phyloP scores from a whole-genome alignment of 768 basidiomycete species.

The Termitomyces heimii region DNA sequence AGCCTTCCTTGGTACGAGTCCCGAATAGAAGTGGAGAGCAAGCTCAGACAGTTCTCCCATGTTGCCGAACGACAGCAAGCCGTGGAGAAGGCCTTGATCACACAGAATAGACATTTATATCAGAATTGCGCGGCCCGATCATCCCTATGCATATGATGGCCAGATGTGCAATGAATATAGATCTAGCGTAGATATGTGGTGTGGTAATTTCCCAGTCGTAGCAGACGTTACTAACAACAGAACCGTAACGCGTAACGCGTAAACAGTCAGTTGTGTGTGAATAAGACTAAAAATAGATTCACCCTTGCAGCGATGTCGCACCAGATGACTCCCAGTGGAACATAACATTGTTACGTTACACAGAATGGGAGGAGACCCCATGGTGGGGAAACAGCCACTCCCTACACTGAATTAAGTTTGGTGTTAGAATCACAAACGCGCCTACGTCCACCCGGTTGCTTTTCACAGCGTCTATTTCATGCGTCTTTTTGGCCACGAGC shows the following conservation, averaged over 20 bases:
- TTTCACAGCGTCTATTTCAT: too few species aligned
- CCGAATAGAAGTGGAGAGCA: slow-evolving; percentile 20
- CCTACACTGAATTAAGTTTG: too few species aligned
- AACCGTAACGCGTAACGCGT: too few species aligned
- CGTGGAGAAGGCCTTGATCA: not conserved
- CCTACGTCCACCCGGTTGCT: too few species aligned
- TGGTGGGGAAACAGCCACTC: too few species aligned
- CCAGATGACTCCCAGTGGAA: too few species aligned
- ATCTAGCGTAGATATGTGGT: not conserved
- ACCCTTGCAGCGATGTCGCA: too few species aligned
- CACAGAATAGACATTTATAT: not conserved
- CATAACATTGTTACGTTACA: too few species aligned
- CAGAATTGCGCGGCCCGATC: not conserved
- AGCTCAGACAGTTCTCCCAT: slow-evolving; percentile 48
- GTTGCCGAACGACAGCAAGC: slow-evolving; percentile 8
- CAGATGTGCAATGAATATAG: not conserved
- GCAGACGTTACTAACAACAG: not conserved
- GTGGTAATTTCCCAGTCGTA: not conserved
- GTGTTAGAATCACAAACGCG: too few species aligned
- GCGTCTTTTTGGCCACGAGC: too few species aligned
- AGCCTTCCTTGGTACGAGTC: slow-evolving; percentile 40
- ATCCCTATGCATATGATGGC: not conserved
- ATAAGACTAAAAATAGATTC: not conserved
- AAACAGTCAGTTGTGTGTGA: not conserved
- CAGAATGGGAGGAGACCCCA: too few species aligned